Percentiles rank a stretch among this genome's conserved stretches.
These are phyloP conservation scores for Naganishia kalamii DNA, from an alignment of 768 basidiomycete genomes.

Conservation along the genomic window DNA sequence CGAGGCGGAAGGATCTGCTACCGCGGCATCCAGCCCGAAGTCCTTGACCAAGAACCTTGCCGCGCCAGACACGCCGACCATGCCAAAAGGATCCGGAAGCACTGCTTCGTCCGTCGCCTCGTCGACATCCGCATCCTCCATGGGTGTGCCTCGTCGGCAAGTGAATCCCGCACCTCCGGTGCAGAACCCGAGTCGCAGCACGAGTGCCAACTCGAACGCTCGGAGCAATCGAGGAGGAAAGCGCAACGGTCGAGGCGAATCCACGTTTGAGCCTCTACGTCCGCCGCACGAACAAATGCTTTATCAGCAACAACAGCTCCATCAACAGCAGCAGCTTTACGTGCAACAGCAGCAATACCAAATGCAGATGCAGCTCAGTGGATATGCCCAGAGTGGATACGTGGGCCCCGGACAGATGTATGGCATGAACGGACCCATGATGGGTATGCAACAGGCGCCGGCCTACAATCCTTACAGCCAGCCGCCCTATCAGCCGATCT, in stretches of 20 bases:
- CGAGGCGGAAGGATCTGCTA: background rate
- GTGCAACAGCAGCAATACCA: constrained; percentile 16
- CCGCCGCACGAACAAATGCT: constrained; percentile 6
- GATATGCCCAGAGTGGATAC: constrained; percentile 10
- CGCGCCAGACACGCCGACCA: background rate
- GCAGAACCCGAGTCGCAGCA: background rate
- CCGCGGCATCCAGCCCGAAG: background rate
- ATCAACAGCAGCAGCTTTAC: constrained; percentile 7
- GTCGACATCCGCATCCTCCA: constrained; percentile 8
- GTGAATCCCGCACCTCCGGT: background rate
- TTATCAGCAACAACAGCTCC: constrained; percentile 16
- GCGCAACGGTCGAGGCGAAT: constrained; percentile 14
- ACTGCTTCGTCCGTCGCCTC: background rate
- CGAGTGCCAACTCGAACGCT: constrained; percentile 9
- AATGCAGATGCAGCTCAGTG: constrained; percentile 7
- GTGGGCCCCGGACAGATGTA: background rate
- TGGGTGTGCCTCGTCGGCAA: background rate
- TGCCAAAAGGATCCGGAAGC: background rate
- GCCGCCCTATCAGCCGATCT: background rate
- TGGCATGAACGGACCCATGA: background rate
- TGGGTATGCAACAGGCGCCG: background rate
- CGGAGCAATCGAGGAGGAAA: constrained; percentile 4
- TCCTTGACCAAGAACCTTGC: constrained; percentile 1
- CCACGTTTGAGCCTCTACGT: constrained; percentile 17
- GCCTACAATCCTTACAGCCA: background rate